Percentiles rank a stretch among this genome's conserved stretches.
phyloP scores from a whole-genome alignment of 768 basidiomycete genomes.

The Auricularia cornea region DNA sequence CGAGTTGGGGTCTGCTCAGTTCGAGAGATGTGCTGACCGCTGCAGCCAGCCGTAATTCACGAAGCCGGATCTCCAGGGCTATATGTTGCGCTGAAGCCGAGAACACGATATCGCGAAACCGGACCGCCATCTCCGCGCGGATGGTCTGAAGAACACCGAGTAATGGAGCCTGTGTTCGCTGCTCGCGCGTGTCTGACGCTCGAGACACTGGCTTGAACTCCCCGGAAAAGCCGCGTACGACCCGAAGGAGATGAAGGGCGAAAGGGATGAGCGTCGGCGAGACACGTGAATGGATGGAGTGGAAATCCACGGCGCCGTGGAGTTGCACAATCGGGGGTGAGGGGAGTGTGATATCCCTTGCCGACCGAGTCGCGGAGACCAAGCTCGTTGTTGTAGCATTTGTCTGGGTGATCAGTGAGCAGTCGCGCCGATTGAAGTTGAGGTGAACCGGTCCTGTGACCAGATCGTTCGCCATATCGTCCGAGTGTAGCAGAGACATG shows the following conservation, averaged over 20 bases:
- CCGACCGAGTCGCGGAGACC: background rate
- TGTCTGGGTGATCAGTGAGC: background rate
- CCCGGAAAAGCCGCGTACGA: conserved; percentile 13
- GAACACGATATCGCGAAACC: background rate
- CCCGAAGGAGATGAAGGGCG: conserved; percentile 45
- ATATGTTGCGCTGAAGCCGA: background rate
- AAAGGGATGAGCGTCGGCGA: conserved; percentile 56
- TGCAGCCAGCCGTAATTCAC: background rate
- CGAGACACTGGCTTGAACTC: background rate
- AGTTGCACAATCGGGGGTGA: conserved; percentile 14
- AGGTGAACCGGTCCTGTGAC: background rate
- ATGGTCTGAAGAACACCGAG: background rate
- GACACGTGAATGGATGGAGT: conserved; percentile 34
- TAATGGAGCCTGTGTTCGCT: background rate
- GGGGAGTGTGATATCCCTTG: conserved; percentile 4
- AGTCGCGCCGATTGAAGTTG: background rate
- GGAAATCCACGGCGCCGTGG: conserved; percentile 29
- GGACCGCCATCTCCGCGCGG: background rate
- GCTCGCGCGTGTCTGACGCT: background rate
- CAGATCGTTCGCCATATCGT: background rate
- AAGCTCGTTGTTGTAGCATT: background rate
- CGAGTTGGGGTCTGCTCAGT: background rate
- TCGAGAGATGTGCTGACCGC: background rate
- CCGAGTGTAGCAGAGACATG: background rate
- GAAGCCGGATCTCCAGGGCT: background rate